A percentile compares a stretch with the other conserved stretches of the same genome.
phyloP scores from a whole-genome alignment of 805 yeast species.

The Yarrowia deformans region DNA sequence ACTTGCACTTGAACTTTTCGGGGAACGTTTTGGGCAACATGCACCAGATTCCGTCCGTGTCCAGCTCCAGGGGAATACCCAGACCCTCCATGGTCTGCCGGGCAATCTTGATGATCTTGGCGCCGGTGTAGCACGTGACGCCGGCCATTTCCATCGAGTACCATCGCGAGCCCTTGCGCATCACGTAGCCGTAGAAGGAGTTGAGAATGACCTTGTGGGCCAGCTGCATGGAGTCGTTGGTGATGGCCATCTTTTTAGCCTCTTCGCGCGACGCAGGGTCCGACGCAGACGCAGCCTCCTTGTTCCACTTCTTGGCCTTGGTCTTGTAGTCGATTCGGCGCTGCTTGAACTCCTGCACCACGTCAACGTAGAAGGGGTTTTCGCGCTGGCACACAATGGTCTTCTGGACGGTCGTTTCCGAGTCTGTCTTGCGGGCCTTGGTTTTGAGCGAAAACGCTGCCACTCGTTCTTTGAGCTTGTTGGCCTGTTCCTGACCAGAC shows the following conservation, averaged over 20 bases:
- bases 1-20: slow-evolving; percentile 74
- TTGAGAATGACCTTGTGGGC: slow-evolving; percentile 97
- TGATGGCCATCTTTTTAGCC: slow-evolving; percentile 90
- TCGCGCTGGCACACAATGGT: slow-evolving; percentile 97
- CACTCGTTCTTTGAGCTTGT: slow-evolving; percentile 74
- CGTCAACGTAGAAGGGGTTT: slow-evolving; percentile 94
- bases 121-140: slow-evolving; percentile 96
- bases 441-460: slow-evolving; percentile 86
- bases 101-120: slow-evolving; percentile 98
- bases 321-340: slow-evolving; percentile 96
- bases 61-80: slow-evolving; percentile 94
- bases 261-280: slow-evolving; percentile 79
- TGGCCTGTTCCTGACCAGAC: slow-evolving; percentile 77
- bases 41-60: slow-evolving; percentile 99
- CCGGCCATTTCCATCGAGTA: slow-evolving; percentile 99
- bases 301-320: slow-evolving; percentile 92
- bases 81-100: slow-evolving; percentile 86
- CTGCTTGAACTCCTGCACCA: slow-evolving; percentile 93
- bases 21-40: slow-evolving; percentile 93
- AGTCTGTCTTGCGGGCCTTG: slow-evolving; percentile 78
- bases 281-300: slow-evolving; percentile 63
- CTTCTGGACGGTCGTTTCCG: slow-evolving; percentile 86
- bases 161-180: slow-evolving; percentile 99
- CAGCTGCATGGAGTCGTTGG: slow-evolving; percentile 92
- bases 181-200: slow-evolving; percentile 96